Base-by-base conservation (phyloP, 495 filamentous ascomycete species). In the Xylaria acuta region DNA sequence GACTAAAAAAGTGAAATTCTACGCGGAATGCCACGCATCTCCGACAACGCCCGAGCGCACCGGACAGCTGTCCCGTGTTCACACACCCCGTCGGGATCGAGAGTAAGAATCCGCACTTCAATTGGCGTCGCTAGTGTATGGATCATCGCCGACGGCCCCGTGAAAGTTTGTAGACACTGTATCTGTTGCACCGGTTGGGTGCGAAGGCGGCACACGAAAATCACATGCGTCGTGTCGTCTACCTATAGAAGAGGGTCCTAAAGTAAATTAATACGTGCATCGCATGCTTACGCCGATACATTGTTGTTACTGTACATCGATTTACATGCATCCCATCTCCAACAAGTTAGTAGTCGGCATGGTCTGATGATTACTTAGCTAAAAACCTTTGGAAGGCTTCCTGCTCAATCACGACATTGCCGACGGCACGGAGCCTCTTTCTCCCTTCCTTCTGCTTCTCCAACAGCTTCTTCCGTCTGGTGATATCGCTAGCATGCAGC, bases 361-460 rank as follows among this genome's bases (percentile, higher is more conserved):
- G 47, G 12, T 30, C 47, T 25, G 41, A 40, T 51, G 3, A 67
- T 34, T 77, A 87, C 75, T 88, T 88, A 3, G 86, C 74, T 78
- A 99, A 78, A 79, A 99, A 99, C 69, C 86, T 91, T 80, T 99
- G 96, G 80, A 99, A 98, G 1, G 94, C 92, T 75, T 92, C 91
- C 70, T 98, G 93, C 60, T 98, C 94, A 82, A 99, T 98, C 36
- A 92, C 86, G 9, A 99, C 94, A 76, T 97, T 90, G 27, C 90
- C 91, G 25, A 92, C 88, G 2, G 89, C 83, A 68, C 88, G 88
- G 70, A 98, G 81, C 83, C 90, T 92, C 88, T 97, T 98, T 70
- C 93, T 88, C 1, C 96, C 96, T 75, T 95, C 95, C 84, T 99
- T 99, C 82, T 99, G 96, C 86, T 94, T 97, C 83, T 98, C 95